Evolutionary conservation across 148 eudicot genomes (phyloP), one percentile per base, ranked within the genome.

Genomic region (Cornus florida): DNA sequence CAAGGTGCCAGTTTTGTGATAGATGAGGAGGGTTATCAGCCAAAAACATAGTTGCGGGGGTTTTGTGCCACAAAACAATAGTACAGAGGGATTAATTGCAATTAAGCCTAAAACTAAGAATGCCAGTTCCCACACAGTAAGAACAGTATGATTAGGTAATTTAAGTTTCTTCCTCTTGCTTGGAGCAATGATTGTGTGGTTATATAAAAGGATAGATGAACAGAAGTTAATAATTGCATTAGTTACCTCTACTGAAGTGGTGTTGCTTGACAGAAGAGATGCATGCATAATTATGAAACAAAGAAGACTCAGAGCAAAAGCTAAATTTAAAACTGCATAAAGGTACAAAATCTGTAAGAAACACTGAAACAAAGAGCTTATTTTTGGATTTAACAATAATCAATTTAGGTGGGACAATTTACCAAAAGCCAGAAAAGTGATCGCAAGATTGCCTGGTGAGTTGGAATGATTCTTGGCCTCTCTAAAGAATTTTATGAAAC

Each of bases 311-410:
- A 95, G 87, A 62, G 91, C 86, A 85, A 95, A 95, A 79, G 97
- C 97, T 78, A 95, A 80, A 85, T 93, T 95, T 66, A 95, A 83
- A 87, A 95, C 98, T 95, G 98, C 97, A 91, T 84, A 82, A 88
- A 86, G 81, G 84, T 67, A 87, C 82, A 89, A 79, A 80, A 85
- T 88, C 87, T 84, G 87, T 89, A 87, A 90, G 90, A 78, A 80
- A 85, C 74, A 78, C 64, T 57, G 39, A 75, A 77, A 62, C 48
- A 73, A 48, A 69, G 78, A 74, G 74, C 75, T 31, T 70, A 60
- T 50, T 67, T 59, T 22, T 53, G 59, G 16, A 56, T 67, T 4
- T 17, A 41, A 71, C 35, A 72, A 71, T 71, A 74, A 68, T 59
- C 39, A 60, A 38, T 28, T 35, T 28, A 76, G 33, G 73, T 20